These are phyloP conservation scores for Aspergillus asperescens DNA, from an alignment of 495 filamentous ascomycete genomes.

Conservation along the genomic window DNA sequence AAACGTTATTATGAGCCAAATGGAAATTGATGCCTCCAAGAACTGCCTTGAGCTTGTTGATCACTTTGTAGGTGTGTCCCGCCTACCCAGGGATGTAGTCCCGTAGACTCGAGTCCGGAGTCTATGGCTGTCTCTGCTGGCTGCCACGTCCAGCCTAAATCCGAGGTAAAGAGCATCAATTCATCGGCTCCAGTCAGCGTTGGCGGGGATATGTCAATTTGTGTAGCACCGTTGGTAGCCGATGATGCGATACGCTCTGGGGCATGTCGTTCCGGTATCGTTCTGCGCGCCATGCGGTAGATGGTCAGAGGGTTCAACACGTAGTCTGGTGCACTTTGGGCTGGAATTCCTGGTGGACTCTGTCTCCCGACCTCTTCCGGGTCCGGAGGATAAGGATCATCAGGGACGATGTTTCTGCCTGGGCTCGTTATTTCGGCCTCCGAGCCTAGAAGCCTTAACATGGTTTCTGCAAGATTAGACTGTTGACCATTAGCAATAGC, in stretches of 20 bases:
- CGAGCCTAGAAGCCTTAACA: slow-evolving; percentile 27
- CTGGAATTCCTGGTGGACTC: slow-evolving; percentile 19
- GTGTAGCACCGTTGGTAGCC: neutral
- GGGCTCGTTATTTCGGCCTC: slow-evolving; percentile 23
- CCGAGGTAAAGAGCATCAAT: slow-evolving; percentile 29
- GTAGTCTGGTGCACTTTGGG: slow-evolving; percentile 30
- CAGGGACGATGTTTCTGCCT: slow-evolving; percentile 24
- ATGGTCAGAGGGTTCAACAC: slow-evolving; percentile 31
- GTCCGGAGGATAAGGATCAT: slow-evolving; percentile 26
- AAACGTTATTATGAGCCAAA: slow-evolving; percentile 12
- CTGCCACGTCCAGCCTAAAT: slow-evolving; percentile 33
- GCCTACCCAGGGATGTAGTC: slow-evolving; percentile 29
- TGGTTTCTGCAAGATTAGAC: slow-evolving; percentile 26
- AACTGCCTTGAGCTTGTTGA: neutral
- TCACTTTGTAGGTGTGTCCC: slow-evolving; percentile 22
- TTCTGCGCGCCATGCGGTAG: slow-evolving; percentile 30
- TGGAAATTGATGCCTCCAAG: slow-evolving; percentile 29
- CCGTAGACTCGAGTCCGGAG: slow-evolving; percentile 23
- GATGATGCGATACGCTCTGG: slow-evolving; percentile 17
- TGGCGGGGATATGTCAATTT: slow-evolving; percentile 11
- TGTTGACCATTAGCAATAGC: neutral
- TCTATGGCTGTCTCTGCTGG: slow-evolving; percentile 30
- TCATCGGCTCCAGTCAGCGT: slow-evolving; percentile 21
- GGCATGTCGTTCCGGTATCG: slow-evolving; percentile 30
- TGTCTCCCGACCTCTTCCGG: slow-evolving; percentile 15